These are phyloP conservation scores for Hansfordia pulvinata DNA, from an alignment of 2,329 filamentous ascomycete genomes.

Conservation along the genomic window DNA sequence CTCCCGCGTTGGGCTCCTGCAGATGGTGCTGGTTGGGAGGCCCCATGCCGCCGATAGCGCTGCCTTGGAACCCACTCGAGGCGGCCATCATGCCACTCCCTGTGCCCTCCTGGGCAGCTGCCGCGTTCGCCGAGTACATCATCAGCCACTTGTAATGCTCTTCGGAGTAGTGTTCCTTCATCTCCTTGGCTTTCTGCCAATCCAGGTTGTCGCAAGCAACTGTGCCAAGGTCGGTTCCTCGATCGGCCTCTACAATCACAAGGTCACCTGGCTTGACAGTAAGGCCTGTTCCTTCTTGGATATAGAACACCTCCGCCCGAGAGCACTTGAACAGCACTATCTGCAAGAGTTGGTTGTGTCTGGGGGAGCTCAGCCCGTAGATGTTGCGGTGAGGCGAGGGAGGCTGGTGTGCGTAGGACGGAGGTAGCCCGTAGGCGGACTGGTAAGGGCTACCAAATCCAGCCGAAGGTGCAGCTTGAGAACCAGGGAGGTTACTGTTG, in stretches of 20 bases:
- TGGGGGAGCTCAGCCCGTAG: constrained; percentile 46
- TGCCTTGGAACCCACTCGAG: constrained; percentile 49
- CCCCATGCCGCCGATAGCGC: constrained; percentile 67
- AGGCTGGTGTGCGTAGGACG: constrained; percentile 32
- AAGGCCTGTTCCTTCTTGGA: constrained; percentile 87
- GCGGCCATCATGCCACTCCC: constrained; percentile 50
- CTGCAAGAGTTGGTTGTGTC: constrained; percentile 60
- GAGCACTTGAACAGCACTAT: constrained; percentile 96
- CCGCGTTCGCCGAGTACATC: constrained; percentile 85
- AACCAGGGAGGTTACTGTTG: constrained; percentile 14
- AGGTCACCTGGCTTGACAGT: constrained; percentile 83
- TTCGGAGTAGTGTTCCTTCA: constrained; percentile 84
- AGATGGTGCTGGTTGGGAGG: constrained; percentile 59
- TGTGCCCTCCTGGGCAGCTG: constrained; percentile 44
- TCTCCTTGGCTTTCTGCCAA: constrained; percentile 73
- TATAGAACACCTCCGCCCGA: constrained; percentile 90
- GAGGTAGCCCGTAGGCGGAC: constrained; percentile 30
- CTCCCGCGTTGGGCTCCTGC: constrained; percentile 56
- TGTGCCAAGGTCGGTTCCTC: constrained; percentile 87
- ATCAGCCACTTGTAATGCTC: constrained; percentile 98
- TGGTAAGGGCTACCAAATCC: constrained; percentile 28
- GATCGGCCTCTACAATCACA: constrained; percentile 94
- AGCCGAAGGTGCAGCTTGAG: constrained; percentile 22
- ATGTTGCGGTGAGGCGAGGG: constrained; percentile 48
- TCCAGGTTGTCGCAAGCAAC: constrained; percentile 81